Base-by-base conservation (phyloP, 2,329 filamentous ascomycete species). In the Aspergillus novofumigatus region DNA sequence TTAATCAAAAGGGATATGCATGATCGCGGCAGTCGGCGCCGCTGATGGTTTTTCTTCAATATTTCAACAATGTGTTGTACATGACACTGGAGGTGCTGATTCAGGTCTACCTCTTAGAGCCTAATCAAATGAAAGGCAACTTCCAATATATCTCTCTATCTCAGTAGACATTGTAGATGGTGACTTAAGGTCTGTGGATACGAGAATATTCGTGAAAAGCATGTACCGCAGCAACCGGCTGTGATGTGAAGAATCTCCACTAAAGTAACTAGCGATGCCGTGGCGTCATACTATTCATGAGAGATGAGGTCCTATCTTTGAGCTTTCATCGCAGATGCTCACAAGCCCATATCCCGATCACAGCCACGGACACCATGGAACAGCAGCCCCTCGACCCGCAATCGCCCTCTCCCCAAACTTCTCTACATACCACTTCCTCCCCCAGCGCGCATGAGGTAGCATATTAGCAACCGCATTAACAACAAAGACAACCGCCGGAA, bases 381-480 rank as follows among this genome's bases (percentile, higher is more conserved):
- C 81, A 28, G 93, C 84, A 4, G 90, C 90, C 77, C 90, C 92
- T 70, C 87, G 85, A 29, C 82, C 83, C 51, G 84, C 84, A 60
- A 96, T 84, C 75, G 87, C 89, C 51, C 95, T 88, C 77, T 87
- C 86, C 10, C 93, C 93, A 81, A 99, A 99, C 73, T 83, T 90
- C 69, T 91, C 82, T 57, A 87, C 78, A 74, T 99, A 99, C 94
- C 94, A 99, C 67, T 81, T 80, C 73, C 86, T 86, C 25, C 93
- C 93, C 62, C 86, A 84, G 53, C 94, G 77, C 17, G 94, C 92
- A 67, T 94, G 81, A 10, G 94, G 93, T 60, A 95, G 72, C 93
- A 97, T 99, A 8, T 89, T 87, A n/a, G 86, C 77, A 52, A 99
- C 77, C 76, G 96, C 92, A 71, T 97, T 97, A 50, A 96, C 62